These are phyloP conservation scores for Sugiyamaella smithiae DNA, from an alignment of 805 yeast genomes.

Conservation along the genomic window DNA sequence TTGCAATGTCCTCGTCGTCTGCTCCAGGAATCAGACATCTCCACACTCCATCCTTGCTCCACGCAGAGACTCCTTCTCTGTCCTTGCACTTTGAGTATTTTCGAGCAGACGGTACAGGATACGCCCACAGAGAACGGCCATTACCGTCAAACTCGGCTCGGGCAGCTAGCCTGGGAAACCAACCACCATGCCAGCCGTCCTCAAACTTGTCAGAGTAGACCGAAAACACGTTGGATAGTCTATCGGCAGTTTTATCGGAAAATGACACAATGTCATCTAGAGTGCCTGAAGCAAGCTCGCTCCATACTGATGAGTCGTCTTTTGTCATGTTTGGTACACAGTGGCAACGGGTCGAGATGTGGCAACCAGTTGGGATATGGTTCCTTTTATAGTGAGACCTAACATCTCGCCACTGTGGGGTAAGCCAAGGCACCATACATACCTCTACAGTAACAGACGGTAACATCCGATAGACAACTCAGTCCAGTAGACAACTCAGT, in stretches of 20 bases:
- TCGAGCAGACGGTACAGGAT: slow-evolving; percentile 55
- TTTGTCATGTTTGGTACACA: no score
- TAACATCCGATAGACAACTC: no score
- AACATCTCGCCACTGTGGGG: no score
- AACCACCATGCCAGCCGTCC: neutral
- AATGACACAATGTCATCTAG: slow-evolving; percentile 18
- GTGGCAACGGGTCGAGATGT: no score
- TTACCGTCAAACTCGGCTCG: neutral
- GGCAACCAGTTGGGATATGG: no score
- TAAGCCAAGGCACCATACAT: no score
- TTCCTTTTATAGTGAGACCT: no score
- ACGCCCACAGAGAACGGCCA: slow-evolving; percentile 37
- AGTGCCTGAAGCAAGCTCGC: slow-evolving; percentile 9
- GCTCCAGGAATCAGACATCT: slow-evolving; percentile 75
- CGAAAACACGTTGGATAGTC: slow-evolving; percentile 12
- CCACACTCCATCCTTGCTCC: slow-evolving; percentile 90
- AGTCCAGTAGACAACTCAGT: no score
- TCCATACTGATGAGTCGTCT: slow-evolving; percentile 5
- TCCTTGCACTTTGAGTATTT: slow-evolving; percentile 63
- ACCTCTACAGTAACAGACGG: no score
- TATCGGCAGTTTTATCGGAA: slow-evolving; percentile 18
- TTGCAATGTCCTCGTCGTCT: slow-evolving; percentile 11
- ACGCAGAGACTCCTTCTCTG: slow-evolving; percentile 65
- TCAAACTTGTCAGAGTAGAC: slow-evolving; percentile 8
- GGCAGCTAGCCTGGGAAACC: neutral